Percentiles rank a stretch among this genome's conserved stretches.
phyloP scores from a whole-genome alignment of 2,329 filamentous ascomycete genomes.

The Aspergillus amoenus region DNA sequence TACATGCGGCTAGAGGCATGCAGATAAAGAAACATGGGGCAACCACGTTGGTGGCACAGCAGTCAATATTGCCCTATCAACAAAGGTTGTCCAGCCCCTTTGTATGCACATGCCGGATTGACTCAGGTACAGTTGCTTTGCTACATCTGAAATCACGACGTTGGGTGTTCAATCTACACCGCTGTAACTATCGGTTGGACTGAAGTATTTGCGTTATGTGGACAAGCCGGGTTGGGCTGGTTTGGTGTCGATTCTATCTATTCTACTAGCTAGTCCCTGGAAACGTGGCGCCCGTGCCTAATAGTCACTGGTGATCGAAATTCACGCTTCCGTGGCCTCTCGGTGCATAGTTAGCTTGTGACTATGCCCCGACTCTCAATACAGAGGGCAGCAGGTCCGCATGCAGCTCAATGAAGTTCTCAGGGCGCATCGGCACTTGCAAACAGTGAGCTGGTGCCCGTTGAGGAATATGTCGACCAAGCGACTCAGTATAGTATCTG shows the following conservation, averaged over 20 bases:
- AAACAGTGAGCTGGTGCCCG: background rate
- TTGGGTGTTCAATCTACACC: too few species aligned
- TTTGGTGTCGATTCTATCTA: background rate
- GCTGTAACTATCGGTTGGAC: background rate
- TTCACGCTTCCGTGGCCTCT: background rate
- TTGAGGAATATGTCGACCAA: background rate
- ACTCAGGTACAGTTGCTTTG: background rate
- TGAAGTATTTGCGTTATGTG: background rate
- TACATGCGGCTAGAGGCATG: background rate
- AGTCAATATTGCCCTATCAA: background rate
- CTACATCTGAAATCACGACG: background rate
- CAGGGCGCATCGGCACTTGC: background rate
- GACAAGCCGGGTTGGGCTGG: background rate
- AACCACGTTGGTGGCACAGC: background rate
- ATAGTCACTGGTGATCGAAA: background rate
- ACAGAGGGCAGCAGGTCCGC: background rate
- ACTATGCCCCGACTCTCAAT: background rate
- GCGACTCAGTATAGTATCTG: background rate
- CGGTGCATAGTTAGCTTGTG: background rate
- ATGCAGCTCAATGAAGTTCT: background rate
- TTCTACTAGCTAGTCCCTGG: background rate
- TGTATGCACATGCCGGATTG: background rate
- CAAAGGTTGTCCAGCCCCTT: background rate
- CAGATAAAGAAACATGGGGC: background rate
- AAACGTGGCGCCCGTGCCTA: background rate